phyloP scores from a whole-genome alignment of 129 eudicot genomes.

The Artemisia argyi region DNA sequence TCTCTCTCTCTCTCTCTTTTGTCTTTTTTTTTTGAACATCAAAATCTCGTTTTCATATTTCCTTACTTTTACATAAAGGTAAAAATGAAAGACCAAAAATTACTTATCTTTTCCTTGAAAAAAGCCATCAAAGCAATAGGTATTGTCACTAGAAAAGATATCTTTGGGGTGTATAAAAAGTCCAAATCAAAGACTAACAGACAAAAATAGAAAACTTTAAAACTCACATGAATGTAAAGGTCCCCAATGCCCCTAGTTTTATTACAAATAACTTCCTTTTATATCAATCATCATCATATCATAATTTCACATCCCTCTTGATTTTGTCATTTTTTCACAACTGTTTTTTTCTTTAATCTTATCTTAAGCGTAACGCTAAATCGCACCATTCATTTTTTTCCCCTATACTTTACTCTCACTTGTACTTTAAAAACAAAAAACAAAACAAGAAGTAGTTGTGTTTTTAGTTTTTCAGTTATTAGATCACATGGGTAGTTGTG shows the following conservation, averaged over 20 bases:
- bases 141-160: neutral
- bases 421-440: neutral
- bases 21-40: too few relatives aligned
- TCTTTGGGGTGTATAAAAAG: neutral
- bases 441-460: too few relatives aligned
- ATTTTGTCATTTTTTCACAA: slow-evolving; percentile 11
- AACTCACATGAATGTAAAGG: neutral
- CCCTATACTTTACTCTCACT: slow-evolving; percentile 16
- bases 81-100: neutral
- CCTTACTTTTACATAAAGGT: neutral
- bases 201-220: slow-evolving; percentile 17
- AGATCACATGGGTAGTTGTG: slow-evolving; percentile 32
- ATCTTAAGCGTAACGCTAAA: slow-evolving; percentile 45
- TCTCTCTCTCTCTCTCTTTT: too few relatives aligned
- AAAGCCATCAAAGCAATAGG: neutral
- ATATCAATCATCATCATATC: slow-evolving; percentile 1
- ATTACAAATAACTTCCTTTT: slow-evolving; percentile 26
- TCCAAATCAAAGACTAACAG: slow-evolving; percentile 15
- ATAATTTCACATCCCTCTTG: neutral
- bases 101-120: too few relatives aligned
- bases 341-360: slow-evolving; percentile 13
- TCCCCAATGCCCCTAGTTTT: slow-evolving; percentile 6
- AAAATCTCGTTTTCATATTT: too few relatives aligned
- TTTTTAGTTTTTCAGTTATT: neutral
- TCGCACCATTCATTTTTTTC: slow-evolving; percentile 28